Evolutionary conservation across 106 monocot genomes (phyloP).

Genomic region (Platanthera guangdongensis): DNA sequence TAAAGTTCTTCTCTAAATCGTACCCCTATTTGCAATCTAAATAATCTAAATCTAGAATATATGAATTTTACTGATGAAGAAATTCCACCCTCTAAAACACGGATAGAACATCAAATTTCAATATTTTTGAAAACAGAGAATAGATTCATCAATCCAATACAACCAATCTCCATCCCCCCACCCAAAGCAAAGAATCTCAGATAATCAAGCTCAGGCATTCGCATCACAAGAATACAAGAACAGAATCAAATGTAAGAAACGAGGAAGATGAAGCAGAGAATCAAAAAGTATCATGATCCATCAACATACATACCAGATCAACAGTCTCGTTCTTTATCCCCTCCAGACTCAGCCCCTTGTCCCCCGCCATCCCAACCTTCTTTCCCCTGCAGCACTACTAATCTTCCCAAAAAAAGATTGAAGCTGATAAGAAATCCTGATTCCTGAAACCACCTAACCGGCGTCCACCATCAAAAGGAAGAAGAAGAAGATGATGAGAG

Average conservation of each 20-base stretch:
- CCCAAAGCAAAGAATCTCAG: not conserved
- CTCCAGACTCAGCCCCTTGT: conserved; percentile 39
- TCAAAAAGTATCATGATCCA: not conserved
- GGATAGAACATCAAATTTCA: not conserved
- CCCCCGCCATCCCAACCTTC: conserved; percentile 11
- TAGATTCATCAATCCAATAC: not conserved
- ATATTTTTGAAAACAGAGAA: not conserved
- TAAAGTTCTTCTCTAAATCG: not conserved
- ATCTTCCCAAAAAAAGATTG: not conserved
- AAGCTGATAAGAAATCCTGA: not conserved
- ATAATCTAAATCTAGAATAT: not conserved
- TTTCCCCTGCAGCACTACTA: not conserved
- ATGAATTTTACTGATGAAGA: too few relatives aligned
- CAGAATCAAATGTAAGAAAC: not conserved
- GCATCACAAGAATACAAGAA: not conserved
- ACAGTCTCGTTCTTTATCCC: conserved; percentile 79
- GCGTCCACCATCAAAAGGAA: not conserved
- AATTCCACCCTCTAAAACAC: not conserved
- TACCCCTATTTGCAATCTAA: not conserved
- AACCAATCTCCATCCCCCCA: not conserved
- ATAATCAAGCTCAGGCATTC: not conserved
- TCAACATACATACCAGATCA: conserved; percentile 43
- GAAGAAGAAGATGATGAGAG: not conserved
- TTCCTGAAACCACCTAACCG: not conserved
- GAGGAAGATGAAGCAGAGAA: not conserved